Evolutionary conservation across 352 stramenopile genomes (phyloP).

Genomic region (Pythium volutum): DNA sequence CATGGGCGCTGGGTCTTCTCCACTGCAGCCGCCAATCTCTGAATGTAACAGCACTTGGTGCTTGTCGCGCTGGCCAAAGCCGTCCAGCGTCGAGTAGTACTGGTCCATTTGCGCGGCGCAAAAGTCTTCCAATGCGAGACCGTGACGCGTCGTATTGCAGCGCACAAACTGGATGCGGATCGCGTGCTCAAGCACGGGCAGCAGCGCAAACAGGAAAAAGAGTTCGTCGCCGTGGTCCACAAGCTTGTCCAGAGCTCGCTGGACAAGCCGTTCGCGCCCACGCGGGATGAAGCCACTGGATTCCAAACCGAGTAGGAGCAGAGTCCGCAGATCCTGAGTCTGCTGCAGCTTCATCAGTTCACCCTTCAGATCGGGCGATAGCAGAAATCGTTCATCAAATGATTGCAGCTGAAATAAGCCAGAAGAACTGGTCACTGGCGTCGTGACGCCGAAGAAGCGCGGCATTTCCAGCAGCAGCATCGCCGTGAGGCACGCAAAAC

Average conservation of each 20-base stretch:
- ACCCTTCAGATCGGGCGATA: neutral
- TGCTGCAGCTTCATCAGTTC: neutral
- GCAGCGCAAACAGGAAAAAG: constrained; percentile 50
- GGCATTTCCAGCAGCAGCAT: constrained; percentile 45
- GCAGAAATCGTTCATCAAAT: constrained; percentile 22
- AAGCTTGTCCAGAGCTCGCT: constrained; percentile 29
- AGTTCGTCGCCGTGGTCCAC: constrained; percentile 40
- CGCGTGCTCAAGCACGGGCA: constrained; percentile 68
- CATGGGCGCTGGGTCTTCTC: neutral
- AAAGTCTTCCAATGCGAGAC: constrained; percentile 32
- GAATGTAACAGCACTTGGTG: constrained; percentile 69
- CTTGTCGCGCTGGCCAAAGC: constrained; percentile 72
- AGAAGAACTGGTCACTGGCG: constrained; percentile 1
- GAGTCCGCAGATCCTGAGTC: neutral
- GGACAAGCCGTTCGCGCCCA: constrained; percentile 35
- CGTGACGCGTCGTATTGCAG: constrained; percentile 29
- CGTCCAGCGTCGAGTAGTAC: constrained; percentile 80
- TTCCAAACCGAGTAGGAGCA: neutral
- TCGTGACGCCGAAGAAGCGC: neutral
- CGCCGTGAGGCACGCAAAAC: constrained; percentile 47
- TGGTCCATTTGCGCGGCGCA: constrained; percentile 51
- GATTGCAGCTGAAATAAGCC: constrained; percentile 26
- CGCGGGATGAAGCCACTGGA: constrained; percentile 37
- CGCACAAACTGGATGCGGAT: constrained; percentile 57
- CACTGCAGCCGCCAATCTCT: constrained; percentile 15